These are phyloP conservation scores for Yamadazyma songkhlaensis DNA, from an alignment of 1,139 yeast species.

Conservation along the genomic window DNA sequence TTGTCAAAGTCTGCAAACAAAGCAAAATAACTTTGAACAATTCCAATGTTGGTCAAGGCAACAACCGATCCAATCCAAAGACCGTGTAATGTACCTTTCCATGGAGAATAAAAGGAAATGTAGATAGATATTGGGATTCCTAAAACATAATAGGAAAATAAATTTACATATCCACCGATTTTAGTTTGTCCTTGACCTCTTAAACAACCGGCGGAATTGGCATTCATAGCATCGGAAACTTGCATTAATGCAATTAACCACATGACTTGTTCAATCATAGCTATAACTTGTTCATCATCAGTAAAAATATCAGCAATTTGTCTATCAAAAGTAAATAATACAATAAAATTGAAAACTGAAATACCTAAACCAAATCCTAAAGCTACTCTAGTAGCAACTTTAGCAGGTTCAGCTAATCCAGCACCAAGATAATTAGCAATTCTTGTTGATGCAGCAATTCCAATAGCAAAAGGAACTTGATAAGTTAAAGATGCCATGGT, in stretches of 20 bases:
- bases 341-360: conserved; percentile 39
- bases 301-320: conserved; percentile 40
- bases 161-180: conserved; percentile 56
- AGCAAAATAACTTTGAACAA: conserved; percentile 47
- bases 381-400: conserved; percentile 44
- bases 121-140: conserved; percentile 52
- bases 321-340: conserved; percentile 36
- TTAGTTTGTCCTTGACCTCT: conserved; percentile 58
- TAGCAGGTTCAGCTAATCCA: conserved; percentile 45
- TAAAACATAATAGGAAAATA: conserved; percentile 49
- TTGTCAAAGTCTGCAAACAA: conserved; percentile 38
- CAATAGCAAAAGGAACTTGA: conserved; percentile 58
- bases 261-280: conserved; percentile 39
- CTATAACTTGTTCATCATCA: conserved; percentile 40
- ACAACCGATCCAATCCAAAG: conserved; percentile 54
- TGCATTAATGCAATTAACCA: conserved; percentile 57
- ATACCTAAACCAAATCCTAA: conserved; percentile 42
- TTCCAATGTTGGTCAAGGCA: conserved; percentile 51
- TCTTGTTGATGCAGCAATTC: conserved; percentile 59
- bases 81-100: conserved; percentile 46
- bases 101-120: conserved; percentile 45
- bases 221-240: conserved; percentile 55
- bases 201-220: conserved; percentile 58
- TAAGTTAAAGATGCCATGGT: conserved; percentile 53
- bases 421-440: conserved; percentile 61